These are phyloP conservation scores for Wickerhamomyces sydowiorum DNA, from an alignment of 805 yeast species.

Conservation along the genomic window DNA sequence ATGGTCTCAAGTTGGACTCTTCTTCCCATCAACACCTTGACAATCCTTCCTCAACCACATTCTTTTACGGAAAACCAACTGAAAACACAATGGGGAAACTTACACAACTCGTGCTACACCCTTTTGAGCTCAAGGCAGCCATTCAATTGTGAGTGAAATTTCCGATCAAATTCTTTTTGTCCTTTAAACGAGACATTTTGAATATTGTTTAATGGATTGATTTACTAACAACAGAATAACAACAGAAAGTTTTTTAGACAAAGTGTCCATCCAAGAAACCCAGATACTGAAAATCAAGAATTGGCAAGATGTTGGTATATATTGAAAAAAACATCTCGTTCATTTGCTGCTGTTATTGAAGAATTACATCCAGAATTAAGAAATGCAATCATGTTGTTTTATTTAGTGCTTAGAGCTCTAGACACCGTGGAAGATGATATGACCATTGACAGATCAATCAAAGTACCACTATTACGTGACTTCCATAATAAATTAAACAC, in stretches of 20 bases:
- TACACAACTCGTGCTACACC: conserved; percentile 57
- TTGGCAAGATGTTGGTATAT: conserved; percentile 63
- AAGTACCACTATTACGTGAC: conserved; percentile 65
- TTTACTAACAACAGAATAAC: background rate
- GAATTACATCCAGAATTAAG: conserved; percentile 89
- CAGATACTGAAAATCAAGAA: conserved; percentile 32
- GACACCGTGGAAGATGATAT: conserved; percentile 97
- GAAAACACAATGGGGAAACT: conserved; percentile 69
- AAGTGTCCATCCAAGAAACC: conserved; percentile 31
- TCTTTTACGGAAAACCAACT: no score
- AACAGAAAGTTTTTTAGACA: conserved; percentile 28
- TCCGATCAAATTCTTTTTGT: background rate
- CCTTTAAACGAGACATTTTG: background rate
- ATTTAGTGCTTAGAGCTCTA: conserved; percentile 79
- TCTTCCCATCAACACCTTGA: no score
- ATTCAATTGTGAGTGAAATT: conserved; percentile 43
- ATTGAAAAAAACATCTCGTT: conserved; percentile 70
- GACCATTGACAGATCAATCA: conserved; percentile 66
- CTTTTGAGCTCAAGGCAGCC: conserved; percentile 64
- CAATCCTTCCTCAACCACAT: no score
- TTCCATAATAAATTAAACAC: conserved; percentile 61
- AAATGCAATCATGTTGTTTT: conserved; percentile 76
- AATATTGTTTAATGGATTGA: background rate
- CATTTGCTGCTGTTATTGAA: conserved; percentile 89
- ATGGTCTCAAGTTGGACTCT: no score